A percentile compares a stretch with the other conserved stretches of the same genome.
phyloP scores from a whole-genome alignment of 2,329 filamentous ascomycete genomes.

The Epichloe bromicola region DNA sequence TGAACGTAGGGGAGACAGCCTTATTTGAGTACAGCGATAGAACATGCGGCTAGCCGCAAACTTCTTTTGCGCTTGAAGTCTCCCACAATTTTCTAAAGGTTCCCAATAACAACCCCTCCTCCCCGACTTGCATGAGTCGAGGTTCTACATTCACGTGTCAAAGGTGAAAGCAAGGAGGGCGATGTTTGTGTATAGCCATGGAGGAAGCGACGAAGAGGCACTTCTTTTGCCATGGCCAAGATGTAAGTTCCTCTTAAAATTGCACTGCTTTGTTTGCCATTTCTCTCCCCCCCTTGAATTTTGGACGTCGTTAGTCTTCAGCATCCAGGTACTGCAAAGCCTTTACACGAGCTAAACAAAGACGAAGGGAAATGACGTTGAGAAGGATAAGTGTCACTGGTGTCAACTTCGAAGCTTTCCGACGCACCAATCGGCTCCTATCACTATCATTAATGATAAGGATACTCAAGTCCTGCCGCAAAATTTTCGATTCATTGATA shows the following conservation, averaged over 20 bases:
- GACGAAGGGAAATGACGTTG: constrained; percentile 21
- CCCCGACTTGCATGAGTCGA: neutral
- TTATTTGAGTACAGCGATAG: too few relatives aligned
- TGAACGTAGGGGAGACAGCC: too few relatives aligned
- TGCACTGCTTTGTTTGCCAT: neutral
- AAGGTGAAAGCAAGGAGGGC: neutral
- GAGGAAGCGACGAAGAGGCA: constrained; percentile 32
- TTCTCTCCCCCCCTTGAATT: neutral
- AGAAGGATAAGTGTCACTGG: constrained; percentile 40
- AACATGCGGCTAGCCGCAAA: too few relatives aligned
- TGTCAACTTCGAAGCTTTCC: constrained; percentile 46
- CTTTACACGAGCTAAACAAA: neutral
- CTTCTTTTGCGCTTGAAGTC: too few relatives aligned
- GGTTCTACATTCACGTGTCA: neutral
- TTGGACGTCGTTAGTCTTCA: neutral
- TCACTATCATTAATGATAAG: constrained; percentile 51
- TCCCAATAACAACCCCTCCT: too few relatives aligned
- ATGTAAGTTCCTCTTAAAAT: constrained; percentile 10
- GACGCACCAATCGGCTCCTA: constrained; percentile 33
- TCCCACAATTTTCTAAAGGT: too few relatives aligned
- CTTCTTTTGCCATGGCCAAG: constrained; percentile 35
- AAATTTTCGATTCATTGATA: constrained; percentile 56
- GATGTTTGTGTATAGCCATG: constrained; percentile 21
- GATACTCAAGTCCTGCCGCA: constrained; percentile 44
- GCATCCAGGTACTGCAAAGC: neutral